Evolutionary conservation across 176 grass and related monocot genomes (phyloP).

Genomic region (Triticum turgidum): DNA sequence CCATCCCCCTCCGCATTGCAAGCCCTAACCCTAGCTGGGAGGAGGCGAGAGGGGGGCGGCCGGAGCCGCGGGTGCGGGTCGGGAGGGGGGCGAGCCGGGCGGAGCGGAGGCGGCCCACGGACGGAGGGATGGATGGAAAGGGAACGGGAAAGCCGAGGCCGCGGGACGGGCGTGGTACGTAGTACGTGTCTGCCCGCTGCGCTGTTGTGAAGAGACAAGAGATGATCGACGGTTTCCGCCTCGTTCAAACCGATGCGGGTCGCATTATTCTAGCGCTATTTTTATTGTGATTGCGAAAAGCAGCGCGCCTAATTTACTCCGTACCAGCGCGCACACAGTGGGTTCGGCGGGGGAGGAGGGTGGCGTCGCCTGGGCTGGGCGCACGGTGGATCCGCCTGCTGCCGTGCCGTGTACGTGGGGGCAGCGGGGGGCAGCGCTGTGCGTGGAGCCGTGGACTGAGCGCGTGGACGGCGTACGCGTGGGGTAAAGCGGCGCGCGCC

Average conservation of each 20-base stretch:
- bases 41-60: too few species aligned
- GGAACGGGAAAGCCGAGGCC: background rate
- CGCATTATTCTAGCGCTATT: background rate
- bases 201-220: background rate
- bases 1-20: constrained; percentile 63
- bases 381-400: background rate
- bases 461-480: constrained; percentile 5
- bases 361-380: background rate
- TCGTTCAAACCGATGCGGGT: constrained; percentile 1
- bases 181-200: background rate
- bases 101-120: background rate
- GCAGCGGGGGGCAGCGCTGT: accelerated
- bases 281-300: background rate
- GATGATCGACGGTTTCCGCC: background rate
- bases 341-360: background rate
- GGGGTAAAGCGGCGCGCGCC: constrained; percentile 39
- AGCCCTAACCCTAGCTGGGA: constrained; percentile 53
- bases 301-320: constrained; percentile 11
- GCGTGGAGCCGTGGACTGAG: background rate
- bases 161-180: background rate
- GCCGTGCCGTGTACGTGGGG: background rate
- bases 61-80: background rate
- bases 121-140: background rate
- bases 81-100: background rate
- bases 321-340: background rate